phyloP scores from a whole-genome alignment of 2,329 filamentous ascomycete genomes.

The Aureobasidium leucospermi region DNA sequence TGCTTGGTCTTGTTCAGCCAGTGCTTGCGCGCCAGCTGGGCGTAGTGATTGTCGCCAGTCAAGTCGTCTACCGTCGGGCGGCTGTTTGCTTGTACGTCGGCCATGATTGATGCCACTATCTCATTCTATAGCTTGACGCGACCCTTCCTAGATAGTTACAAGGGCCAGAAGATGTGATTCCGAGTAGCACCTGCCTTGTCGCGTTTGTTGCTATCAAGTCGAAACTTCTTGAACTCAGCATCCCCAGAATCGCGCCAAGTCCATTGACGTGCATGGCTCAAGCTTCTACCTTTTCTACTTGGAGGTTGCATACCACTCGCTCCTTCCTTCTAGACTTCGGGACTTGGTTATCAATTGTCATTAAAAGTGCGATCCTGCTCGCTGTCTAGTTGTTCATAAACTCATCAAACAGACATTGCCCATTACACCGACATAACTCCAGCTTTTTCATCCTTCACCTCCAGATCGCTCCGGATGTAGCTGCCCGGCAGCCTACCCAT shows the following conservation, averaged over 20 bases:
- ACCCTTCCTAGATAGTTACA: not conserved
- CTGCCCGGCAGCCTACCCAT: slow-evolving; percentile 19
- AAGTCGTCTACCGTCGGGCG: slow-evolving; percentile 62
- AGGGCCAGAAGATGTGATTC: not conserved
- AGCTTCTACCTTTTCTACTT: not conserved
- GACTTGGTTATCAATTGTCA: not conserved
- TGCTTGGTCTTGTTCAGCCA: slow-evolving; percentile 66
- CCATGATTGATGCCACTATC: slow-evolving; percentile 6
- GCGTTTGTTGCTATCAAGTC: not conserved
- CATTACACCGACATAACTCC: not conserved
- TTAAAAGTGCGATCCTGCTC: not conserved
- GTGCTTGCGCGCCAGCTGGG: slow-evolving; percentile 69
- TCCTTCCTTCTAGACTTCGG: not conserved
- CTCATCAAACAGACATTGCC: not conserved
- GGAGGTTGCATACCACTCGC: not conserved
- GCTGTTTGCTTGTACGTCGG: slow-evolving; percentile 25
- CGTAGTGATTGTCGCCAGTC: slow-evolving; percentile 59
- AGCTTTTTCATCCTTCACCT: not conserved
- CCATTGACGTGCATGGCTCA: not conserved
- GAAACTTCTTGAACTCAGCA: slow-evolving; percentile 6
- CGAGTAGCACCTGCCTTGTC: not conserved
- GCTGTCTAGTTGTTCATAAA: not conserved
- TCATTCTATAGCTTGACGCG: slow-evolving; percentile 7
- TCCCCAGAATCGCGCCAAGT: slow-evolving; percentile 6
- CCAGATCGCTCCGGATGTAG: not conserved